These are phyloP conservation scores for Lasiosphaeriaceae sp. DNA, from an alignment of 495 filamentous ascomycete species.

Conservation along the genomic window DNA sequence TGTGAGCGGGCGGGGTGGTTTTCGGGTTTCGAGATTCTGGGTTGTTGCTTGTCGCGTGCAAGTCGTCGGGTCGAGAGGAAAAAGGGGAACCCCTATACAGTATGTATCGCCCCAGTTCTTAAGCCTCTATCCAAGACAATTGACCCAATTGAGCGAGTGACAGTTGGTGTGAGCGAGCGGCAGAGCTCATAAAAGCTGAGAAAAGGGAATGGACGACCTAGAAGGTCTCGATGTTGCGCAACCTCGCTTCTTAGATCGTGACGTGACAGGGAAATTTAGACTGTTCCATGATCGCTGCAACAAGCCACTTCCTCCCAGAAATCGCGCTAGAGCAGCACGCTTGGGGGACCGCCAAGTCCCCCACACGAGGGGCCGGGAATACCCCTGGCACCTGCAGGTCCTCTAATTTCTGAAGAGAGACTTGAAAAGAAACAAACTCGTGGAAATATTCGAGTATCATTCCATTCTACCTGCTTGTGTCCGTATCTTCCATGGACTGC, in stretches of 20 bases:
- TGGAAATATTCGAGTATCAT: too few relatives aligned
- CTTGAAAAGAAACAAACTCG: too few relatives aligned
- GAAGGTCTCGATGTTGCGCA: not conserved
- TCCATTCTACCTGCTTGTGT: too few relatives aligned
- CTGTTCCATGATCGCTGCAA: not conserved
- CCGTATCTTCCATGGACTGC: too few relatives aligned
- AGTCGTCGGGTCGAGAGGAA: not conserved
- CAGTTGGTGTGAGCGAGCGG: not conserved
- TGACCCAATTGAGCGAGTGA: conserved; percentile 6
- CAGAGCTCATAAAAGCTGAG: not conserved
- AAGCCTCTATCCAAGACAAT: conserved; percentile 1
- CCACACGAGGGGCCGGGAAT: too few relatives aligned
- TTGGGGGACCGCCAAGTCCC: not conserved
- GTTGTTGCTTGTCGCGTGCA: not conserved
- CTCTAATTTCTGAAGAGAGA: too few relatives aligned
- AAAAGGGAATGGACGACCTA: conserved; percentile 2
- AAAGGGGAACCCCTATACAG: not conserved
- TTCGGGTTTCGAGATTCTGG: not conserved
- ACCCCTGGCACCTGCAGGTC: too few relatives aligned
- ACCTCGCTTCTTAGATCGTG: not conserved
- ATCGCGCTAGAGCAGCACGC: not conserved
- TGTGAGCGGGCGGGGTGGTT: conserved; percentile 2
- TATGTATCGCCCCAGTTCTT: too few relatives aligned
- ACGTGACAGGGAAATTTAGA: not conserved
- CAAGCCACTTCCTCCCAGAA: not conserved